A percentile compares a stretch with the other conserved stretches of the same genome.
Conservation (phyloP, 176 grass and related monocot genomes). For the Musa beccarii region DNA sequence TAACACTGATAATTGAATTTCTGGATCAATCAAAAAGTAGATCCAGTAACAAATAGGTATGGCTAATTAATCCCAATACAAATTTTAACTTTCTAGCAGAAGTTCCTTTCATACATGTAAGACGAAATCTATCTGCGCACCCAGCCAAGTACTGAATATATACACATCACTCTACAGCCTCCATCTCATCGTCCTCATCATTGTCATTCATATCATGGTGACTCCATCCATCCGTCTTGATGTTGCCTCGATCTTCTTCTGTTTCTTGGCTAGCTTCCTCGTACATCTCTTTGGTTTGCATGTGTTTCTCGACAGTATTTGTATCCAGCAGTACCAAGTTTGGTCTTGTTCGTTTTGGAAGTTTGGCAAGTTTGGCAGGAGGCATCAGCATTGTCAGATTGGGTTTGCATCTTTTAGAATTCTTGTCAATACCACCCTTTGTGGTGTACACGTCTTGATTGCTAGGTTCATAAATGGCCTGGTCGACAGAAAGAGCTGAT, state of each 20-base stretch:
- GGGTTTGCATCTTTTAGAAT: constrained; percentile 40
- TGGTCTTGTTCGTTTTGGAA: constrained; percentile 23
- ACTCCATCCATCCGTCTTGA: constrained; percentile 13
- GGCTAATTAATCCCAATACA: no score
- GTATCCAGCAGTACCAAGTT: constrained; percentile 11
- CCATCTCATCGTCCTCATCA: not conserved
- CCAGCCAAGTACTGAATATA: not conserved
- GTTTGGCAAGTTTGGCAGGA: constrained; percentile 32
- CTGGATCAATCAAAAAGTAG: no score
- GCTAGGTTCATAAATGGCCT: constrained; percentile 15
- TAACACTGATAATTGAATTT: no score
- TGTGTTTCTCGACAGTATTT: constrained; percentile 30
- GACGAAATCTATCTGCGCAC: not conserved
- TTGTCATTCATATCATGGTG: not conserved
- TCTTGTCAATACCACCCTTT: constrained; percentile 19
- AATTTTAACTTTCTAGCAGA: no score
- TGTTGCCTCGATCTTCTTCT: constrained; percentile 49
- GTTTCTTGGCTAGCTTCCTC: constrained; percentile 66
- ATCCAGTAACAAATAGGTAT: no score
- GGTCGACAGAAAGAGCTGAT: constrained; percentile 9
- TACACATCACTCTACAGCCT: constrained; percentile 26
- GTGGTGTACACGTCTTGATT: constrained; percentile 35
- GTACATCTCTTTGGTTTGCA: constrained; percentile 39
- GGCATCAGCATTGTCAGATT: constrained; percentile 12
- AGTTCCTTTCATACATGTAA: no score